These are phyloP conservation scores for Aspergillus melleus DNA, from an alignment of 2,329 filamentous ascomycete genomes.

Conservation along the genomic window DNA sequence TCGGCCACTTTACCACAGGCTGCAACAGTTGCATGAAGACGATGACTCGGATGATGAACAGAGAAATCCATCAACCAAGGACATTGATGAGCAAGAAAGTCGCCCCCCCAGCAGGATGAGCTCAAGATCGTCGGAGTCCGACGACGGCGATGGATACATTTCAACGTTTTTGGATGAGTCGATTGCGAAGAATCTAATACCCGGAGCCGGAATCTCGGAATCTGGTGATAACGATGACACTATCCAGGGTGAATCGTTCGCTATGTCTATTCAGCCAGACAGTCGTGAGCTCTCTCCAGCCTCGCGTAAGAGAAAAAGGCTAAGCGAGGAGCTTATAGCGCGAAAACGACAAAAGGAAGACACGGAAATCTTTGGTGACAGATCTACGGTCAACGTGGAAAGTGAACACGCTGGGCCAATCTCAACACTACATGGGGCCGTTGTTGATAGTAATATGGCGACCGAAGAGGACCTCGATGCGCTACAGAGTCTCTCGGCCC, in stretches of 20 bases:
- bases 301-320: conserved; percentile 72
- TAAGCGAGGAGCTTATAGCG: conserved; percentile 66
- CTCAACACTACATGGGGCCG: not conserved
- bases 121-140: conserved; percentile 53
- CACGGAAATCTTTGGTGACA: conserved; percentile 73
- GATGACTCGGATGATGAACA: conserved; percentile 87
- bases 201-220: not conserved
- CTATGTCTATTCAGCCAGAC: conserved; percentile 26
- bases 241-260: conserved; percentile 12
- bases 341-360: conserved; percentile 83
- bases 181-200: conserved; percentile 16
- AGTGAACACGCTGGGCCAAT: conserved; percentile 41
- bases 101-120: conserved; percentile 72
- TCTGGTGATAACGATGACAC: conserved; percentile 16
- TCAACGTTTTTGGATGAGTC: conserved; percentile 24
- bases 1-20: conserved; percentile 77
- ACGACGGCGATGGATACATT: conserved; percentile 43
- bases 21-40: conserved; percentile 72
- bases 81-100: conserved; percentile 84
- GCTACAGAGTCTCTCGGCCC: not conserved
- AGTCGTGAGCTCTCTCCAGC: conserved; percentile 54
- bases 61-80: conserved; percentile 64
- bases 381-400: conserved; percentile 54
- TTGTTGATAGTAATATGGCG: not conserved
- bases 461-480: not conserved